phyloP scores from a whole-genome alignment of 345 rosid genomes.

The Hibiscus mutabilis region DNA sequence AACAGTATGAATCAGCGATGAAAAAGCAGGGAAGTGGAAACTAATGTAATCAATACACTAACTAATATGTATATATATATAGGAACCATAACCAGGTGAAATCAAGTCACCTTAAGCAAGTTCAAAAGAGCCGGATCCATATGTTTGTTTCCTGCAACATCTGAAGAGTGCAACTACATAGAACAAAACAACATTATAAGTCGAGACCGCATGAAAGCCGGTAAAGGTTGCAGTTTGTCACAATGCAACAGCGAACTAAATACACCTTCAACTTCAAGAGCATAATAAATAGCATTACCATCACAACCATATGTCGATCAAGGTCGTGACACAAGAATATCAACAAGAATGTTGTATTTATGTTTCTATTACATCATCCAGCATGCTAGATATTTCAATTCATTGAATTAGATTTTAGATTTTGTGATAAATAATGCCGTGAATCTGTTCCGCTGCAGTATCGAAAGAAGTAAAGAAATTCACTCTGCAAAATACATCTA shows the following conservation, averaged over 20 bases:
- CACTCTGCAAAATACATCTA: background rate
- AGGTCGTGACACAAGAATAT: background rate
- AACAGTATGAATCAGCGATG: constrained; percentile 11
- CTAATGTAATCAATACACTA: background rate
- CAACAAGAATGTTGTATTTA: background rate
- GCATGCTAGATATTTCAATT: background rate
- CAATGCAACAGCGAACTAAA: background rate
- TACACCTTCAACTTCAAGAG: background rate
- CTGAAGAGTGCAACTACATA: constrained; percentile 62
- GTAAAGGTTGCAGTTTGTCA: background rate
- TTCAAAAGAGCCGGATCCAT: constrained; percentile 50
- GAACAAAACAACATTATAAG: constrained; percentile 15
- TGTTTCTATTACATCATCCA: background rate
- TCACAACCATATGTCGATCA: too few relatives aligned
- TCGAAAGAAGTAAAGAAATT: background rate
- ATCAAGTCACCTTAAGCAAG: constrained; percentile 55
- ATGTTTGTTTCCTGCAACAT: constrained; percentile 50
- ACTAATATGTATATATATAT: background rate
- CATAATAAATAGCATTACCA: background rate
- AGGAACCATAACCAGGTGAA: background rate
- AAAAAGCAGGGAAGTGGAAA: constrained; percentile 9
- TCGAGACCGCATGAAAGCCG: background rate
- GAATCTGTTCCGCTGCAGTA: background rate
- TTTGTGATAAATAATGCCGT: background rate
- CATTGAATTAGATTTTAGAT: background rate